Evolutionary conservation across 805 yeast species (phyloP).

Genomic region (Candida khao-thaluensis): DNA sequence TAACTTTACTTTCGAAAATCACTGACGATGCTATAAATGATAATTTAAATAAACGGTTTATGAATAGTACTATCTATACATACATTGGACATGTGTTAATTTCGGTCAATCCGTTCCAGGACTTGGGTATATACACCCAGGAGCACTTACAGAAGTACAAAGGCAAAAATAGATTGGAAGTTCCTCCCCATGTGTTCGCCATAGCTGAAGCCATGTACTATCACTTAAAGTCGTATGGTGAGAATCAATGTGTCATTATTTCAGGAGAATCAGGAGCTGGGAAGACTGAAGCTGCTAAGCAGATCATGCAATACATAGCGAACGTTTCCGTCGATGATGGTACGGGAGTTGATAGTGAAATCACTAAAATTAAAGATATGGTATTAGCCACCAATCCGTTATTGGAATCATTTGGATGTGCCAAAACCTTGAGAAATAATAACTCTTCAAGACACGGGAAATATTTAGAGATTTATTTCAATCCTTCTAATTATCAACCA

Average conservation of each 20-base stretch:
- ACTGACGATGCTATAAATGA: slow-evolving; percentile 92
- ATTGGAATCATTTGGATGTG: slow-evolving; percentile 90
- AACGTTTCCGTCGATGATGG: slow-evolving; percentile 74
- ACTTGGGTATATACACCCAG: slow-evolving; percentile 90
- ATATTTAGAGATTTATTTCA: slow-evolving; percentile 88
- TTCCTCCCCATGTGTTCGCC: slow-evolving; percentile 97
- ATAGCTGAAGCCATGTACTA: slow-evolving; percentile 97
- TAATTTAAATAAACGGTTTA: slow-evolving; percentile 83
- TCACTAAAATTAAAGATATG: slow-evolving; percentile 91
- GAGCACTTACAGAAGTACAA: slow-evolving; percentile 71
- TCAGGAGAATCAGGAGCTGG: slow-evolving; percentile 99
- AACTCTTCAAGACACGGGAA: slow-evolving; percentile 92
- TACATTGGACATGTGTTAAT: slow-evolving; percentile 93
- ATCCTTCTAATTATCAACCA: slow-evolving; percentile 72
- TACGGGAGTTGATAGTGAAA: slow-evolving; percentile 39
- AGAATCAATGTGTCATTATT: slow-evolving; percentile 94
- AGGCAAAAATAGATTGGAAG: slow-evolving; percentile 93
- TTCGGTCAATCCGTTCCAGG: slow-evolving; percentile 95
- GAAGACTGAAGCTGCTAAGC: slow-evolving; percentile 95
- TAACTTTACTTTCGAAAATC: slow-evolving; percentile 84
- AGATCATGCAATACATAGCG: slow-evolving; percentile 96
- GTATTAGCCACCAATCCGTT: slow-evolving; percentile 95
- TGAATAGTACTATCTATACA: slow-evolving; percentile 87
- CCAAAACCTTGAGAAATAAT: slow-evolving; percentile 85
- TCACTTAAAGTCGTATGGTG: slow-evolving; percentile 89